Evolutionary conservation across 2,329 filamentous ascomycete genomes (phyloP).

Genomic region (Cercospora brassicicola): DNA sequence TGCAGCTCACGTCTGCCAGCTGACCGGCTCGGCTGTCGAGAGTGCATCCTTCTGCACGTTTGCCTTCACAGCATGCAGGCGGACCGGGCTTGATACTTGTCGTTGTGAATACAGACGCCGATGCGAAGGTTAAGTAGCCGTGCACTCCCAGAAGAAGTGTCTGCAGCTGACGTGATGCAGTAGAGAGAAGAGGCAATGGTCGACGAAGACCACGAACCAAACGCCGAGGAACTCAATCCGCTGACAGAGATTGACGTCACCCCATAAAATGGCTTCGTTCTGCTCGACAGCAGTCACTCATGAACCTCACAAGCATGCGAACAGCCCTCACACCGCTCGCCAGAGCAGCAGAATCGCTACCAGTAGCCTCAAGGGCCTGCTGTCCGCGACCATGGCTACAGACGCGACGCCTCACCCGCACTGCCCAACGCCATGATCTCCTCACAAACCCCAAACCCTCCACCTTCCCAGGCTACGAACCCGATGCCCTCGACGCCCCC

Average conservation of each 20-base stretch:
- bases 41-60: neutral
- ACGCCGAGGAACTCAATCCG: neutral
- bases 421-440: slow-evolving; percentile 3
- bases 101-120: neutral
- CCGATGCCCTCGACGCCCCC: slow-evolving; percentile 32
- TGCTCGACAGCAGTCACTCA: neutral
- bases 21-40: neutral
- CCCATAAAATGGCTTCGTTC: neutral
- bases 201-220: neutral
- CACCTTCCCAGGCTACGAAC: slow-evolving; percentile 30
- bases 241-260: neutral
- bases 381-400: slow-evolving; percentile 6
- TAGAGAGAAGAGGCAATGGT: neutral
- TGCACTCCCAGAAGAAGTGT: neutral
- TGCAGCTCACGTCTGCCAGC: neutral
- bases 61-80: neutral
- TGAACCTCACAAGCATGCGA: slow-evolving; percentile 20
- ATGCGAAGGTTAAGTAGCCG: neutral
- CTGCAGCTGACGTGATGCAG: neutral
- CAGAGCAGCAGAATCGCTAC: slow-evolving; percentile 2
- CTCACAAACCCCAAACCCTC: slow-evolving; percentile 37
- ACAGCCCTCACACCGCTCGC: slow-evolving; percentile 10
- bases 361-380: neutral
- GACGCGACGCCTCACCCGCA: neutral
- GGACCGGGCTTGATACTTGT: neutral